These are phyloP conservation scores for Sanghuangporus weigelae DNA, from an alignment of 1,284 basidiomycete genomes.

Conservation along the genomic window DNA sequence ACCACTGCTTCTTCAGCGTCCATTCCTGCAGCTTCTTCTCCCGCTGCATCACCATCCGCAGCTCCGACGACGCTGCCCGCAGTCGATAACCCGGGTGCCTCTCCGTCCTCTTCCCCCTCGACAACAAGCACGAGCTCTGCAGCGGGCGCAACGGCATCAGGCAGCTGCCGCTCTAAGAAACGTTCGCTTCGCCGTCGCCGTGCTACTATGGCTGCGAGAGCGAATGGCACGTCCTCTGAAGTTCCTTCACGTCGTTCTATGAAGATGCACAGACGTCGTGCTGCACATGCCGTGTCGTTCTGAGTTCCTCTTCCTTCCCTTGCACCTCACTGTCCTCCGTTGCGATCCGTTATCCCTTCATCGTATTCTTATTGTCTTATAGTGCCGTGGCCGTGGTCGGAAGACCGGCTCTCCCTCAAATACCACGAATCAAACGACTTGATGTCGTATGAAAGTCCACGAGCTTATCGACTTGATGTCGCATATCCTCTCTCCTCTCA, in stretches of 20 bases:
- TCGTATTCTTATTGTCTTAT: background rate
- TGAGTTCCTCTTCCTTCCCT: background rate
- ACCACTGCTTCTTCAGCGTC: background rate
- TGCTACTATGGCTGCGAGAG: background rate
- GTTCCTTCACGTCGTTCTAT: background rate
- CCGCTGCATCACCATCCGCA: background rate
- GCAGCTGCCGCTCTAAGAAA: background rate
- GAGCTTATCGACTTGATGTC: constrained; percentile 8
- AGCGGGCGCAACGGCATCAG: background rate
- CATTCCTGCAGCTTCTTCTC: background rate
- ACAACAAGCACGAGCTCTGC: background rate
- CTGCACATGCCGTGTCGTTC: background rate
- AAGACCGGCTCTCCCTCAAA: background rate
- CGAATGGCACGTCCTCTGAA: background rate
- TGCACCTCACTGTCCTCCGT: background rate
- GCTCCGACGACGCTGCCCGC: background rate
- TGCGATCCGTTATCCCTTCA: background rate
- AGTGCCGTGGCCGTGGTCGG: background rate
- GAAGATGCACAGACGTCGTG: constrained; percentile 8
- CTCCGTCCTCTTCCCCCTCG: background rate
- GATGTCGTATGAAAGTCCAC: constrained; percentile 1
- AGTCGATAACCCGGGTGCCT: background rate
- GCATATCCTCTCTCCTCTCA: background rate
- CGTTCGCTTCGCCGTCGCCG: constrained; percentile 2
- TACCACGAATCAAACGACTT: constrained; percentile 3